Evolutionary conservation across 805 yeast genomes (phyloP), one percentile per base, ranked within the genome.

Genomic region (Wickerhamomyces bisporus): DNA sequence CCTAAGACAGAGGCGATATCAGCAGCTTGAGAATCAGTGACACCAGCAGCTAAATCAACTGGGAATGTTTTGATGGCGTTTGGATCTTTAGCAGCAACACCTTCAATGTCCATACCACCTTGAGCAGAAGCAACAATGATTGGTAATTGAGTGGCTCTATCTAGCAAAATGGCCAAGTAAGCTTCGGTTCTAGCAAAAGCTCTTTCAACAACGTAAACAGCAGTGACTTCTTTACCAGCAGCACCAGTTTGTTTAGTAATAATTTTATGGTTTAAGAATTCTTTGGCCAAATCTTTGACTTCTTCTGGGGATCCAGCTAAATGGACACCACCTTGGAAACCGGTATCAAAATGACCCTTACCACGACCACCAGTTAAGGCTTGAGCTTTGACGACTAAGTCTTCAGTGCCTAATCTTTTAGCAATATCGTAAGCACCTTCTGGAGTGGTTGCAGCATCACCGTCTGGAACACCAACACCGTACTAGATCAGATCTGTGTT

Each of bases 91-190:
- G 81, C 81, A 44, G 98, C 99, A 53, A 93, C 98, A 64, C 95
- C 96, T 75, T 93, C 99, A 59, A 93, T 93, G 71, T 93, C 96
- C 95, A 93, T 89, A 73, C 99, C 99, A 72, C 99, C 99, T 71
- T 93, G 93, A 47, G 94, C 73, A 25, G 97, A 88, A 35, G 96
- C 96, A 48, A 93, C 96, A 59, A 93, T 85, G 69, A 93, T 73
- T 43, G 98, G 96, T 52, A 77, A 71, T 68, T 89, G 95, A 50
- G 82, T 76, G 52, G 80, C 76, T 72, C 99, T 87, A 75, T 93
- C 98, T 84, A 89, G 77, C 53, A 93, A 75, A 52, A 93, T 87
- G 46, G 97, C 95, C 51, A 93, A 68, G 70, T 93, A 93, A 41
- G 97, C 95, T 73, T 93, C 99, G 53, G 94, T 88, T 56, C 81